A percentile compares a stretch with the other conserved stretches of the same genome.
phyloP scores from a whole-genome alignment of 768 basidiomycete genomes.

The Termitomyces sp. region DNA sequence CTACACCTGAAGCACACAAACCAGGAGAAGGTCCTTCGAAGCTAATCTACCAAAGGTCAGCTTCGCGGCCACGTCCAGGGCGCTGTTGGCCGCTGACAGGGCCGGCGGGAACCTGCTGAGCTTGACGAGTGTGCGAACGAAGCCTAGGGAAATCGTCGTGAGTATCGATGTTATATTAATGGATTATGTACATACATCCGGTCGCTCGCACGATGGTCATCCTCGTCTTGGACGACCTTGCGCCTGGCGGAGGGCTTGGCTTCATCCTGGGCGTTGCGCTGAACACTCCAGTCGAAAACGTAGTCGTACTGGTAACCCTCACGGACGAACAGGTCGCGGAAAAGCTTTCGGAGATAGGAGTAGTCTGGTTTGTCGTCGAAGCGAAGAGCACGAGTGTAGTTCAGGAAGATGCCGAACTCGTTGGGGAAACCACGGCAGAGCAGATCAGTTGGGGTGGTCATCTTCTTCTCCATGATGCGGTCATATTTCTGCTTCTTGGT shows the following conservation, averaged over 20 bases:
- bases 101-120: slow-evolving; percentile 55
- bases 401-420: slow-evolving; percentile 98
- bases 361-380: slow-evolving; percentile 99
- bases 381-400: slow-evolving; percentile 97
- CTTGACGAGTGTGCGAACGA: slow-evolving; percentile 83
- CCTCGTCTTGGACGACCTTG: slow-evolving; percentile 82
- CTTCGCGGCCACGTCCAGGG: slow-evolving; percentile 38
- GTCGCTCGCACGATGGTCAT: slow-evolving; percentile 77
- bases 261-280: slow-evolving; percentile 68
- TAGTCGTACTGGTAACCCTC: slow-evolving; percentile 99
- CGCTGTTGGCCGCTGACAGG: slow-evolving; percentile 40
- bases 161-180: slow-evolving; percentile 15
- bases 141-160: slow-evolving; percentile 42
- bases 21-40: slow-evolving; percentile 22
- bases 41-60: slow-evolving; percentile 49
- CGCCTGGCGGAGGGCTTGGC: slow-evolving; percentile 62
- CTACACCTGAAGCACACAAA: slow-evolving; percentile 39
- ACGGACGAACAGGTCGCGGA: slow-evolving; percentile 95
- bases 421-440: slow-evolving; percentile 99
- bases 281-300: slow-evolving; percentile 98
- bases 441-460: slow-evolving; percentile 96
- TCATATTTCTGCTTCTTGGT: slow-evolving; percentile 99
- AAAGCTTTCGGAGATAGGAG: slow-evolving; percentile 98
- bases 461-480: slow-evolving; percentile 99
- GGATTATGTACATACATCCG: slow-evolving; percentile 60